phyloP scores from a whole-genome alignment of 2,329 filamentous ascomycete genomes.

The Claviceps sorghi region DNA sequence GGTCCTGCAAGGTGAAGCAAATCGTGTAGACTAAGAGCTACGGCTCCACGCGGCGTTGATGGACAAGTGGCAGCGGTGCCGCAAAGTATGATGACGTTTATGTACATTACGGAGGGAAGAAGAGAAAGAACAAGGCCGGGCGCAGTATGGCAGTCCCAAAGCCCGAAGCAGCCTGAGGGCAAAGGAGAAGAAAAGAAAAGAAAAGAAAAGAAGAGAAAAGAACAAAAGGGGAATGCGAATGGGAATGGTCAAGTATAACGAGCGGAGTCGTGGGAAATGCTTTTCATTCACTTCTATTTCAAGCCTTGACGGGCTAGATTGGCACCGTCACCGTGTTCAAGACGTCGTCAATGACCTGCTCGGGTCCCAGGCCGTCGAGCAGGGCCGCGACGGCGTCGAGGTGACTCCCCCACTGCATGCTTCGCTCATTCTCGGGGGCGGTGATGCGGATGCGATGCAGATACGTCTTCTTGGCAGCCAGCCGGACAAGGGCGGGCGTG shows the following conservation, averaged over 20 bases:
- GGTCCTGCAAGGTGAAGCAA: conserved; percentile 76
- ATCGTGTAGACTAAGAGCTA: conserved; percentile 36
- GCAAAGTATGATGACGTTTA: background rate
- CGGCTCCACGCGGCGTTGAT: background rate
- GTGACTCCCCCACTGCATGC: conserved; percentile 85
- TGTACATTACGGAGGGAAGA: background rate
- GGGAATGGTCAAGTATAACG: too few relatives aligned
- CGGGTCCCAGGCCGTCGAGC: conserved; percentile 46
- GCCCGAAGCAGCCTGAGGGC: too few relatives aligned
- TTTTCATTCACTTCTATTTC: background rate
- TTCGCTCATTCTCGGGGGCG: conserved; percentile 58
- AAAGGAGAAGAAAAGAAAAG: too few relatives aligned
- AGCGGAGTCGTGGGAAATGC: too few relatives aligned
- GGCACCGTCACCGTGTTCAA: conserved; percentile 37
- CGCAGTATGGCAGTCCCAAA: background rate
- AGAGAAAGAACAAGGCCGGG: background rate
- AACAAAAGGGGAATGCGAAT: too few relatives aligned
- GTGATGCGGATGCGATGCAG: conserved; percentile 67
- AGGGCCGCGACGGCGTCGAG: conserved; percentile 51
- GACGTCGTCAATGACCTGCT: conserved; percentile 52
- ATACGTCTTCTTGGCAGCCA: conserved; percentile 80
- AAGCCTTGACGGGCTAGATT: background rate
- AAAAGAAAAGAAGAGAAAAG: too few relatives aligned
- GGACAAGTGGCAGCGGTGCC: background rate
- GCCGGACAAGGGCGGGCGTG: conserved; percentile 66